Evolutionary conservation across 2,329 filamentous ascomycete genomes (phyloP), one percentile per base, ranked within the genome.

Genomic region (Monilinia vaccinii-corymbosi): DNA sequence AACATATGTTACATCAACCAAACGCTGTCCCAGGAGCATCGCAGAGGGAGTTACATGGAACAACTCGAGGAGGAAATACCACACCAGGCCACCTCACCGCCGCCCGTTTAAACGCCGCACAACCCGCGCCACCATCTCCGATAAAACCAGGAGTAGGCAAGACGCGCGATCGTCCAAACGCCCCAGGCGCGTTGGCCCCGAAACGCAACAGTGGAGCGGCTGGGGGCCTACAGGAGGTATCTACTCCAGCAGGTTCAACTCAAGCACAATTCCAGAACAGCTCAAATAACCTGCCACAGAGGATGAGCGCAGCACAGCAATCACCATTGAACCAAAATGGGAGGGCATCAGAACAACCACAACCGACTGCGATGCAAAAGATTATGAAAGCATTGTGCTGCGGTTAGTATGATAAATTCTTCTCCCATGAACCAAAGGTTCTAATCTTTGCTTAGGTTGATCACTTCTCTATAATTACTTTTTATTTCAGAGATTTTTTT

Each of bases 201-300:
- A 89, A 92, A 80, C 85, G 91, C 78, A 84, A 83, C 76, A 91
- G 86, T 81, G 85, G 81, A 78, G 79, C 70, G 68, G 81, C 80
- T 77, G 84, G 84, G 79, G 85, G 82, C 73, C 81, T 86, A 70
- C 81, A 85, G 74, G 89, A 95, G 74, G 84, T 88, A 74, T 84
- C 85, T 71, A 93, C 92, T 66, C 89, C 91, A 68, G 87, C 92
- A 72, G 90, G 88, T 70, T 96, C 91, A 72, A 97, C 91, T 65
- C 90, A 95, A 75, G 93, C 93, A 67, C 93, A 97, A 73, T 97
- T 96, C 81, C 91, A 96, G 78, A 93, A 91, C 81, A 96, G 91
- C 78, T 89, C 88, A 71, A 89, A 91, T 74, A 94, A 96, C 74
- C 81, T 96, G 66, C 83, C 88, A 53, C 79, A 86, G 67, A 79